These are phyloP conservation scores for Atalantia buxifolia DNA, from an alignment of 345 rosid species.

Conservation along the genomic window DNA sequence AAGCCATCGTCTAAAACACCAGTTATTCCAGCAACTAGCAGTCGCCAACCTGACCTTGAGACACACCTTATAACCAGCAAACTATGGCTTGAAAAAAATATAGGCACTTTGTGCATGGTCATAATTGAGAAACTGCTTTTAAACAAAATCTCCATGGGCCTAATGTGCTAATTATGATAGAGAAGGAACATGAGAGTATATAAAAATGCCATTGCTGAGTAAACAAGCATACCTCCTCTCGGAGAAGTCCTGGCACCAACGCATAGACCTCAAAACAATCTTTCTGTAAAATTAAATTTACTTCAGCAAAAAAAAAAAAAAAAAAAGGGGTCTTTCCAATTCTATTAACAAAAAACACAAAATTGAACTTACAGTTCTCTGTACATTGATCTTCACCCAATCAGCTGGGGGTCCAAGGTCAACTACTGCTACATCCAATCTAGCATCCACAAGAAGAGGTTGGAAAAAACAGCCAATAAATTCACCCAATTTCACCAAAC, in stretches of 20 bases:
- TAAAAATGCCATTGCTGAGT: neutral
- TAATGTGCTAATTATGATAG: neutral
- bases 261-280: conserved; percentile 73
- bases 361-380: conserved; percentile 48
- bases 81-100: neutral
- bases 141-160: neutral
- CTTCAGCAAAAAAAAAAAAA: neutral
- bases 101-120: neutral
- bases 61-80: neutral
- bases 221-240: conserved; percentile 54
- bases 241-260: conserved; percentile 68
- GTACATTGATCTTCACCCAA: conserved; percentile 78
- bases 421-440: conserved; percentile 49
- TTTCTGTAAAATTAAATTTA: conserved; percentile 37
- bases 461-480: neutral
- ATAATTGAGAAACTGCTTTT: neutral
- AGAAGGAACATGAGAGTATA: neutral
- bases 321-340: neutral
- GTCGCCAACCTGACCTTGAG: neutral
- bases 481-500: neutral
- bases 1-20: neutral
- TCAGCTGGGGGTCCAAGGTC: conserved; percentile 66
- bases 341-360: neutral
- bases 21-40: neutral
- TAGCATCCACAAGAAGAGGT: conserved; percentile 14